Evolutionary conservation across 257 asterid genomes (phyloP), one percentile per base, ranked within the genome.

Genomic region (Forsythia viridissima): DNA sequence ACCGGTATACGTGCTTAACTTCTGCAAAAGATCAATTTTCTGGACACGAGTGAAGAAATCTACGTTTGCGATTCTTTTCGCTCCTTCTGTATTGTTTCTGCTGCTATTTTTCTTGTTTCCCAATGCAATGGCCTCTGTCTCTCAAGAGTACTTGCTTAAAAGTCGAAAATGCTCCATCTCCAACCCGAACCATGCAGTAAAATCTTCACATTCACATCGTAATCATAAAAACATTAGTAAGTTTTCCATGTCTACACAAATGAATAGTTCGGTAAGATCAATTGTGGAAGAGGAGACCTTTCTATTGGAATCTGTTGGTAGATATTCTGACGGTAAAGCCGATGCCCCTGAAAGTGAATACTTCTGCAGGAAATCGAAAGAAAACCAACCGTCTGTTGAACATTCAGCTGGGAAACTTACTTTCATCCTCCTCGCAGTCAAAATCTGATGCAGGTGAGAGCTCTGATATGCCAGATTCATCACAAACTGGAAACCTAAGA

Each of bases 1-100:
- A 65, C 92, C 97, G 5, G 66, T 82, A 57, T 74, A 79, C 85
- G 78, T 88, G 90, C 78, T 90, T 38, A 80, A 86, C 79, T 85
- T 87, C 76, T 95, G 98, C 86, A 87, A 81, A 82, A 86, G 84
- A 81, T 80, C 92, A 13, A 74, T 88, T 43, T 84, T 90, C 83
- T 90, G 94, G 98, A 80, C 10, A 74, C 77, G 66, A 88, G 24
- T 24, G 81, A 92, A 87, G 87, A 90, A 81, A 82, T 77, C 82
- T 63, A 40, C 80, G 18, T 18, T 84, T 51, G 74, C 82, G 75
- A 38, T 93, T 37, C 70, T 88, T 72, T 69, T 92, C 44, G 79
- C 89, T 43, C 85, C 90, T 79, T 77, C 79, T 9, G 37, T 89
- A 72, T 30, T 87, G 76, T 83, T 79, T 81, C 82, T 91, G 6